phyloP scores from a whole-genome alignment of 768 basidiomycete species.

The Brasilioporus rufonigricans region DNA sequence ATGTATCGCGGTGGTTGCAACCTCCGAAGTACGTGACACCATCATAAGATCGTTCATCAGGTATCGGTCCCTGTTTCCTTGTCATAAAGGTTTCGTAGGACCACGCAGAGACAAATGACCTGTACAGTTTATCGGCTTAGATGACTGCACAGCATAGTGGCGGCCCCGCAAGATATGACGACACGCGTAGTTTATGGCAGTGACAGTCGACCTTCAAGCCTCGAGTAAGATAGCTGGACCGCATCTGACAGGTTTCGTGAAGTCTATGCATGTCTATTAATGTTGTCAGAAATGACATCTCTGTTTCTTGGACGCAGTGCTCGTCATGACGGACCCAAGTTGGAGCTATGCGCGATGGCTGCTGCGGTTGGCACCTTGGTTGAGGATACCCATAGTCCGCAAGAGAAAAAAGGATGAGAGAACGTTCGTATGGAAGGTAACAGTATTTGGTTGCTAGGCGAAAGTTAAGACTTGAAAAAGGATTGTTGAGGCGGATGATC shows the following conservation, averaged over 20 bases:
- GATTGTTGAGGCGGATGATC: constrained; percentile 9
- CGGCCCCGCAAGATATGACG: neutral
- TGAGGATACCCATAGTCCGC: neutral
- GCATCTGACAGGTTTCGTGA: neutral
- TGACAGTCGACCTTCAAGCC: neutral
- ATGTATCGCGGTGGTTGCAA: constrained; percentile 3
- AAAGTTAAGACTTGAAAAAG: neutral
- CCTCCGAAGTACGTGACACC: constrained; percentile 10
- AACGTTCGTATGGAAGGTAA: neutral
- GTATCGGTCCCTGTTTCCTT: neutral
- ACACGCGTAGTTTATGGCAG: neutral
- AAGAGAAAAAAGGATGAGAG: neutral
- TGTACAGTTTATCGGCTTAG: neutral
- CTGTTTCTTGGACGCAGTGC: neutral
- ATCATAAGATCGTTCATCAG: neutral
- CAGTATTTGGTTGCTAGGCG: neutral
- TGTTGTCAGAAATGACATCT: neutral
- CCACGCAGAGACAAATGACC: neutral
- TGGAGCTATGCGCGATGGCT: constrained; percentile 4
- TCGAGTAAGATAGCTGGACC: neutral
- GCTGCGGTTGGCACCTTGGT: constrained; percentile 5
- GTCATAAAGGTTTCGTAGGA: neutral
- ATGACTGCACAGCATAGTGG: constrained; percentile 11
- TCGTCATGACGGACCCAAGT: neutral
- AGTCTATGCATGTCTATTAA: neutral